Base-by-base conservation (phyloP, 345 rosid species). In the Euclidium syriacum region DNA sequence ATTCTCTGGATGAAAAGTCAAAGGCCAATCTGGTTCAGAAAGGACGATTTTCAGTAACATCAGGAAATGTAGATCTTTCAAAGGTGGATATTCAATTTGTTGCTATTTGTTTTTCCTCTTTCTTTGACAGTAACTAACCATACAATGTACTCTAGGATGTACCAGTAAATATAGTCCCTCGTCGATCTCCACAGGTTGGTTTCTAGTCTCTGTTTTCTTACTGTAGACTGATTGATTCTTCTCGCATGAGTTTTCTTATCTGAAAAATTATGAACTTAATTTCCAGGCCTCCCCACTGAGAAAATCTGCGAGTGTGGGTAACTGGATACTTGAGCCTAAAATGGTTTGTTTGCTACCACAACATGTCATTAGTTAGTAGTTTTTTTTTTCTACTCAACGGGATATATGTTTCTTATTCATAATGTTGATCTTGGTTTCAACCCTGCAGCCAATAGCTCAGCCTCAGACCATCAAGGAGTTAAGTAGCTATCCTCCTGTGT, bases 41-140 rank as follows among this genome's bases (percentile, higher is more conserved):
- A 78, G 99, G 99, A 56, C 73, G 97, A 52, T 95, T 95, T 73
- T 95, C 97, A 20, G 99, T 95, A 43, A 95, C 99, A 68, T 95
- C 97, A 59, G 99, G 87, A 77, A 95, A 85, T 75, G 61, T 95
- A 42, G 97, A 95, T 81, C 95, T 87, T 73, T 83, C 69, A 49
- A 95, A 95, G 97, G 99, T 90, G 75, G 68, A 33, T 15, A 47
- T 80, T 51, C 67, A 44, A 55, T 60, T 58, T 34, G 12, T 17
- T 52, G 44, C 49, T 23, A 43, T 49, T 16, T 53, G 34, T 60
- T 12, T 72, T 9, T 62, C 70, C 20, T 52, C 19, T 32, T 62
- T 33, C 18, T 68, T 40, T 51, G 26, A 38, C 65, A 23, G 51
- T 65, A 38, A 61, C 97, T 82, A 74, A 90, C 81, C 50, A 62